A percentile compares a stretch with the other conserved stretches of the same genome.
phyloP scores from a whole-genome alignment of 1,284 basidiomycete genomes.

The Porphyrellus sp. region DNA sequence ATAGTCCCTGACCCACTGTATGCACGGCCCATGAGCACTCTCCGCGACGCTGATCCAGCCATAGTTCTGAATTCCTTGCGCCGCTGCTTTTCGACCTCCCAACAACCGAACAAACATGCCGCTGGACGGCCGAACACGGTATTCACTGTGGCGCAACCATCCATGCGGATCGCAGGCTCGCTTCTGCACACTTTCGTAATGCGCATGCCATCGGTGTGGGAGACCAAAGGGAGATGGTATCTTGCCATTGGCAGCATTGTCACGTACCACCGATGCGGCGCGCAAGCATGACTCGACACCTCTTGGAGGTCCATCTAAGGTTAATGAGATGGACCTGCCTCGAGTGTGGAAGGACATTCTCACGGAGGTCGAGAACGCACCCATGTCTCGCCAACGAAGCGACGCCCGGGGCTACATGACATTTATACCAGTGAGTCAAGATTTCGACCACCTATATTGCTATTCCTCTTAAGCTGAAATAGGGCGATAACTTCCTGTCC shows the following conservation, averaged over 20 bases:
- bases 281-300: neutral
- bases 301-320: constrained; percentile 1
- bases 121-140: neutral
- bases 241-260: constrained; percentile 3
- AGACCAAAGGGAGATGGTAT: neutral
- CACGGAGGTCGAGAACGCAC: no score
- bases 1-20: no score
- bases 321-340: constrained; percentile 4
- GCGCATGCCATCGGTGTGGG: neutral
- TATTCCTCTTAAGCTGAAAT: no score
- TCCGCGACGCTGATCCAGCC: no score
- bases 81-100: neutral
- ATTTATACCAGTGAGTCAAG: no score
- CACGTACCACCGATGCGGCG: constrained; percentile 1
- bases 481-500: no score
- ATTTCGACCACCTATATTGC: no score
- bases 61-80: no score
- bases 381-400: no score
- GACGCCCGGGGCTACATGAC: no score
- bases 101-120: neutral
- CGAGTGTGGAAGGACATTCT: neutral
- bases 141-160: neutral
- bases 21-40: no score
- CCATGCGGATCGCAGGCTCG: neutral
- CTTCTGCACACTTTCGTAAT: neutral